Percentiles rank a stretch among this genome's conserved stretches.
phyloP scores from a whole-genome alignment of 208 protist species.

The Porcisia deanei region DNA sequence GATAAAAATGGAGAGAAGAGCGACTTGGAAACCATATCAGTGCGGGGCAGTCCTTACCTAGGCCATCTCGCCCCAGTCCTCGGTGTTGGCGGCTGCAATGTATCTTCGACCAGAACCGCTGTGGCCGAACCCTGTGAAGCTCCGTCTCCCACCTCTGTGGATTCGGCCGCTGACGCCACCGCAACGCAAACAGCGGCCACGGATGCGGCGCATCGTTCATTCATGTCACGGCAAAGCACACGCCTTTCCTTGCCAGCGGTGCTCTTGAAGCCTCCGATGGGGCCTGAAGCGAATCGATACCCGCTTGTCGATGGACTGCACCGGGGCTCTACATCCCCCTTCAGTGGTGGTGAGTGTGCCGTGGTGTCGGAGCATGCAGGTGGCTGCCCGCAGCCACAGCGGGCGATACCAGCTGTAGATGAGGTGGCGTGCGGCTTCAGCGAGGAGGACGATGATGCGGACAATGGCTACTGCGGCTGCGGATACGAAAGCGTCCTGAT shows the following conservation, averaged over 20 bases:
- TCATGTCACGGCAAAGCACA: background rate
- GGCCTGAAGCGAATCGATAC: background rate
- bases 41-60: background rate
- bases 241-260: constrained; percentile 8
- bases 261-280: constrained; percentile 26
- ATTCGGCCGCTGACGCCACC: background rate
- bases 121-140: background rate
- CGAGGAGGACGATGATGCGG: constrained; percentile 16
- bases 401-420: background rate
- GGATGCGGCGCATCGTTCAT: background rate
- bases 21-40: background rate
- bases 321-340: background rate
- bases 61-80: background rate
- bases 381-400: background rate
- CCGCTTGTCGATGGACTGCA: background rate
- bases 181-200: background rate
- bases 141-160: background rate
- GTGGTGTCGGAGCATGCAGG: background rate
- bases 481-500: constrained; percentile 16
- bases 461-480: constrained; percentile 27
- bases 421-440: background rate
- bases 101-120: background rate
- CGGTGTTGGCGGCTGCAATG: background rate
- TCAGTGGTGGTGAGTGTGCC: background rate
- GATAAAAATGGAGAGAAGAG: background rate